These are phyloP conservation scores for Teratosphaeria pseudoeucalypti DNA, from an alignment of 2,329 filamentous ascomycete genomes.

Conservation along the genomic window DNA sequence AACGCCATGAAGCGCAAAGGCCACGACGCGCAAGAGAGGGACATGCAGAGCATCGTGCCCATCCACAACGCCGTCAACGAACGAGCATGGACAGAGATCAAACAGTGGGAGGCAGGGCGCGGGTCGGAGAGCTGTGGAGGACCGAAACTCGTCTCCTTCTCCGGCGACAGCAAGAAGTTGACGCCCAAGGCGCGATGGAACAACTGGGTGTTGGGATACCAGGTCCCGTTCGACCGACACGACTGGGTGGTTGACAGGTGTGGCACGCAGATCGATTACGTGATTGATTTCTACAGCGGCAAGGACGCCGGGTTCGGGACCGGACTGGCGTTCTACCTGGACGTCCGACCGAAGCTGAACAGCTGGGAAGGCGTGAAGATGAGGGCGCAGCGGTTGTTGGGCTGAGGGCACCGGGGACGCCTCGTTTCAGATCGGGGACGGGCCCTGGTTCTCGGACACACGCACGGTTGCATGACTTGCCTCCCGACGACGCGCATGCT, in stretches of 20 bases:
- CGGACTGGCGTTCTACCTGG: slow-evolving; percentile 53
- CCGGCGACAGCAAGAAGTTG: slow-evolving; percentile 53
- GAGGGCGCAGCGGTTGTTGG: slow-evolving; percentile 31
- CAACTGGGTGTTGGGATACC: slow-evolving; percentile 68
- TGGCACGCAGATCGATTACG: slow-evolving; percentile 75
- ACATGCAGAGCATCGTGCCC: slow-evolving; percentile 87
- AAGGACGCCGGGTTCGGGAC: slow-evolving; percentile 36
- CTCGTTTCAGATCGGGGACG: not conserved
- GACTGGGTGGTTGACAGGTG: slow-evolving; percentile 96
- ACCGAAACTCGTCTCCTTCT: slow-evolving; percentile 74
- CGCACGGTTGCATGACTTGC: not conserved
- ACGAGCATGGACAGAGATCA: slow-evolving; percentile 86
- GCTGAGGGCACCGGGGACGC: not conserved
- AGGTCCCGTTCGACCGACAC: slow-evolving; percentile 84
- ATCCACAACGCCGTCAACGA: slow-evolving; percentile 99
- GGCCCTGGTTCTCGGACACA: not conserved
- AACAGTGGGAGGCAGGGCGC: slow-evolving; percentile 68
- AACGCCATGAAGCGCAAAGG: slow-evolving; percentile 90
- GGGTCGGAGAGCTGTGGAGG: slow-evolving; percentile 59
- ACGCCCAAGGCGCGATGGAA: slow-evolving; percentile 78
- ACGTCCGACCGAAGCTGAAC: slow-evolving; percentile 57
- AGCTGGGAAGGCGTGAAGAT: slow-evolving; percentile 51
- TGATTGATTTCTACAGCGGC: slow-evolving; percentile 96
- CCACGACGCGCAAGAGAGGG: slow-evolving; percentile 56
- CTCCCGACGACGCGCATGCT: not conserved